phyloP scores from a whole-genome alignment of 257 asterid genomes.

The Euphrasia confusa region DNA sequence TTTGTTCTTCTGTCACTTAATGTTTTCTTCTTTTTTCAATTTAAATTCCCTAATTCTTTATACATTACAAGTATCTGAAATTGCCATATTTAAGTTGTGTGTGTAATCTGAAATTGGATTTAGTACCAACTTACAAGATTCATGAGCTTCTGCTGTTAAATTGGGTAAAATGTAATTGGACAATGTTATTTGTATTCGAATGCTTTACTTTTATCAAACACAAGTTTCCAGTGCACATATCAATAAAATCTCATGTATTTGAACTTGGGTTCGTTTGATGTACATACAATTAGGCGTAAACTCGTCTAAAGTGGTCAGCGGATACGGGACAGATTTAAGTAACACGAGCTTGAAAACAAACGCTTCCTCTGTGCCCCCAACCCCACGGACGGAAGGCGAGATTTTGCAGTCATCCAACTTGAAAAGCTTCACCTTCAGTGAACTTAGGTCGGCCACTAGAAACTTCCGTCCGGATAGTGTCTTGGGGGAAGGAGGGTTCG shows the following conservation, averaged over 20 bases:
- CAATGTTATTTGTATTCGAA: background rate
- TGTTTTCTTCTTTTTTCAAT: no score
- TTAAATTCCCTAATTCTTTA: no score
- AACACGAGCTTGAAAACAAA: constrained; percentile 60
- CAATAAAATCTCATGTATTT: background rate
- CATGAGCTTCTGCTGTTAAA: no score
- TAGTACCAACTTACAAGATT: no score
- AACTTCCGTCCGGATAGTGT: constrained; percentile 90
- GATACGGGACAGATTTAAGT: constrained; percentile 48
- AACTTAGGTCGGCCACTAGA: constrained; percentile 70
- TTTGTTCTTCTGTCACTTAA: no score
- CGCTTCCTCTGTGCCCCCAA: constrained; percentile 55
- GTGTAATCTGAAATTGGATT: no score
- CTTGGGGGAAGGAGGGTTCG: constrained; percentile 90
- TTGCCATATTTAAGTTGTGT: background rate
- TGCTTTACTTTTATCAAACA: background rate
- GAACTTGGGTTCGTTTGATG: background rate
- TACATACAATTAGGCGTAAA: background rate
- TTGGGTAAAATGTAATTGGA: no score
- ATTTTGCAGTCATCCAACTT: constrained; percentile 78
- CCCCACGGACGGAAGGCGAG: constrained; percentile 89
- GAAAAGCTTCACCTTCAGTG: constrained; percentile 62
- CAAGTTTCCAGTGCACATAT: background rate
- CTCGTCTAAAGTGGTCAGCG: background rate
- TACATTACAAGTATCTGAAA: background rate